Evolutionary conservation across 2,329 filamentous ascomycete species (phyloP), one percentile per base, ranked within the genome.

Genomic region (Sarocladium brachiariae): DNA sequence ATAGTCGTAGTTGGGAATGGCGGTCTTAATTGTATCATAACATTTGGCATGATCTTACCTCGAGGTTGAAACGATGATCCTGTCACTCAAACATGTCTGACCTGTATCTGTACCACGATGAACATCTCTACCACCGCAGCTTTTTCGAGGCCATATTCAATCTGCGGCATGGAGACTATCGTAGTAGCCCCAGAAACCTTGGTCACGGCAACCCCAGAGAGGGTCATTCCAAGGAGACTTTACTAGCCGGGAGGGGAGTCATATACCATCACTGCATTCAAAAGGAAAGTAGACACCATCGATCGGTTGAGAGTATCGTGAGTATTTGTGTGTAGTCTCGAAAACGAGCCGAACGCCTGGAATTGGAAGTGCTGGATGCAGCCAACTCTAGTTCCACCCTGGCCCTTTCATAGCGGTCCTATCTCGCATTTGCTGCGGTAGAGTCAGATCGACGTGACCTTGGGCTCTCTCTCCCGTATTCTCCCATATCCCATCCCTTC

Each of bases 101-200:
- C 78, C 77, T 76, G 79, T 82, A 83, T 83, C 79, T 83, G 79
- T 83, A 78, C 79, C 72, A 71, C 77, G 70, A 69, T 70, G 72
- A 68, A 66, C 59, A 59, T 64, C 77, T 81, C 67, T 65, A 68
- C 63, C 69, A 71, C 70, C 72, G 78, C 76, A 65, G 78, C 77
- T 82, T 81, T 80, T 70, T 79, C 74, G 69, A 72, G 75, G 75
- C 76, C 72, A 34, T 54, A 53, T 51, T 78, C 62, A 63, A 78
- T 82, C 73, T 81, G 68, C 78, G 78, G 78, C 78, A 70, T 57
- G 74, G 70, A 71, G 68, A 63, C 77, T 76, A 78, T 80, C 77
- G 58, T 61, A 55, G 75, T 76, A 79, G 74, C 65, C 70, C 69
- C 75, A 76, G 73, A 73, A 70, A 77, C 71, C 76, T 70, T 70